Percentiles rank a stretch among this genome's conserved stretches.
Conservation (phyloP, 352 stramenopile species). For the Globisporangium recalcitrans region DNA sequence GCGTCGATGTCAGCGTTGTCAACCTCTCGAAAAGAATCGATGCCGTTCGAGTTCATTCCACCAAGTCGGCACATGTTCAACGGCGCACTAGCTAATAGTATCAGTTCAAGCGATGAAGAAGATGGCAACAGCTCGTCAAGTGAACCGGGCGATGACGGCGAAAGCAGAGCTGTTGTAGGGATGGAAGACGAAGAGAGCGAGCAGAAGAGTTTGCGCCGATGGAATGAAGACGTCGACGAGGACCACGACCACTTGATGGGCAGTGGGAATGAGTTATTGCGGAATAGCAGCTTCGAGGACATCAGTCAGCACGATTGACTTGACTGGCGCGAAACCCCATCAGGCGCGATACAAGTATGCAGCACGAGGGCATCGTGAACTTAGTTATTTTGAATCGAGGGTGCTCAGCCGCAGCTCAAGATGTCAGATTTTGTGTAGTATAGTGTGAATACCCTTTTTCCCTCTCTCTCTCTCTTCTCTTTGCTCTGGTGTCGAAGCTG, state of each 20-base stretch:
- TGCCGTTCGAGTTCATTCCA: conserved; percentile 61
- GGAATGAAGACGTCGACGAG: conserved; percentile 36
- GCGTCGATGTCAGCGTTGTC: conserved; percentile 19
- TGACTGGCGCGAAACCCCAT: neutral
- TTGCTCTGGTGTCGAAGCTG: neutral
- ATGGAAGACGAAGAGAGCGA: conserved; percentile 36
- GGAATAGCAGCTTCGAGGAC: conserved; percentile 56
- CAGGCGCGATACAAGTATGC: conserved; percentile 5
- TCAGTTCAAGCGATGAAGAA: conserved; percentile 51
- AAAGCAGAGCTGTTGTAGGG: conserved; percentile 19
- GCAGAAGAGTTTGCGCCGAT: conserved; percentile 21
- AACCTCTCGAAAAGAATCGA: conserved; percentile 21
- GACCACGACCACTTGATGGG: conserved; percentile 73
- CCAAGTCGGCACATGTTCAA: conserved; percentile 75
- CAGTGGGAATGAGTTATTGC: conserved; percentile 67
- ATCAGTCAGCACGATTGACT: conserved; percentile 18
- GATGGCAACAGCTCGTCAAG: conserved; percentile 51
- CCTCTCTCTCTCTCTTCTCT: conserved; percentile 2
- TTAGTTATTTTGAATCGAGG: conserved; percentile 17
- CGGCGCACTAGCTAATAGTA: conserved; percentile 56
- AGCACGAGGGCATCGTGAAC: conserved; percentile 1
- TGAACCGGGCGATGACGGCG: conserved; percentile 35
- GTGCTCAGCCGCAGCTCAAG: conserved; percentile 1
- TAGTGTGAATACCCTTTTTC: conserved; percentile 10
- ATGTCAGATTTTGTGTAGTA: conserved; percentile 22